Base-by-base conservation (phyloP, 148 eudicot species). In the Camellia sinensis region DNA sequence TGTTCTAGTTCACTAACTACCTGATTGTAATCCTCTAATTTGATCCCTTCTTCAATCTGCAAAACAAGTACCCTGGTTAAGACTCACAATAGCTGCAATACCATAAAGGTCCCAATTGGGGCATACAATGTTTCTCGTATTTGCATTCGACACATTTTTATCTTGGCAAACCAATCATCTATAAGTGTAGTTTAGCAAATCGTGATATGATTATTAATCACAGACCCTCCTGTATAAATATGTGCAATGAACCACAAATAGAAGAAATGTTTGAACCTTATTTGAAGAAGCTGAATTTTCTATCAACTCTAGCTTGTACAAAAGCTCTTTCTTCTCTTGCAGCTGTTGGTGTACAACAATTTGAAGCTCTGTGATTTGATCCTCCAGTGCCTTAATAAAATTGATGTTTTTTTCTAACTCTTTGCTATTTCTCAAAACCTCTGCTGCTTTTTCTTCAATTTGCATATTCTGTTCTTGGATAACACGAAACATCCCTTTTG, bases 1-100 rank as follows among this genome's bases (percentile, higher is more conserved):
- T 86, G 83, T 22, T 89, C 87, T 48, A 88, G 76, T 44, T 89
- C 92, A 64, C 79, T 68, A 57, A 79, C 80, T 67, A 88, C 68
- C 62, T 64, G 78, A 1, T 88, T 82, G 60, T 85, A 81, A 48
- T 84, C 88, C 56, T 83, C 89, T 64, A 54, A 76, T 8, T 71
- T 74, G 14, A 83, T 79, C 60, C 44, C 59, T 71, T 83, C 85
- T 54, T 85, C 84, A 68, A 57, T 78, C 91, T 90, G 71, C 79
- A 86, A 19, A 73, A 43, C 14, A 56, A 29, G 9, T 0, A 15
- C 3, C 6, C 0, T 68, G 41, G 7, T 43, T 67, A 12, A 10
- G 14, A 7, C 44, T 66, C 44, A 22, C 4, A 37, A 29, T 66
- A 7, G 44, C 44, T 5, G 17, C 59, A 0, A 48, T 48, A 48